These are phyloP conservation scores for Psophocarpus tetragonolobus DNA, from an alignment of 306 rosid species.

Conservation along the genomic window DNA sequence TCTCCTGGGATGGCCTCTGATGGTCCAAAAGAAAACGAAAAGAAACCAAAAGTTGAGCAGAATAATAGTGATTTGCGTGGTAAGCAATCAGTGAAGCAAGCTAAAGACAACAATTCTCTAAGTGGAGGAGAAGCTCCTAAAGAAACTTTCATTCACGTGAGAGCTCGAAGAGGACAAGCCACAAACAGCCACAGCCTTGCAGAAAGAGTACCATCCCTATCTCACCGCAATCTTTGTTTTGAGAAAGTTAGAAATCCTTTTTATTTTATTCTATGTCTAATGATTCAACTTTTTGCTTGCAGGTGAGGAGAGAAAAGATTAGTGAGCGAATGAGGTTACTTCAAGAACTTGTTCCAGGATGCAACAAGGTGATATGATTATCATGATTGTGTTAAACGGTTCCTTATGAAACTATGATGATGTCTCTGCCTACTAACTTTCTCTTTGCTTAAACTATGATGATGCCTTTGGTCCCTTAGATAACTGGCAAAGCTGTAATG, in stretches of 20 bases:
- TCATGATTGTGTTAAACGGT: constrained; percentile 24
- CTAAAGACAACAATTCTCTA: constrained; percentile 61
- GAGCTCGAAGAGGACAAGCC: constrained; percentile 99
- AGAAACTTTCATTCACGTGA: constrained; percentile 89
- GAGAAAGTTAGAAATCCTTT: not conserved
- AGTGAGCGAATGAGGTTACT: constrained; percentile 98
- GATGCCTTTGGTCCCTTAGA: constrained; percentile 51
- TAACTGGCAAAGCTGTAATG: constrained; percentile 99
- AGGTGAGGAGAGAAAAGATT: constrained; percentile 99
- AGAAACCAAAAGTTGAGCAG: constrained; percentile 63
- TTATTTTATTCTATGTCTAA: not conserved
- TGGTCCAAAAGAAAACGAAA: constrained; percentile 61
- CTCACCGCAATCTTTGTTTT: constrained; percentile 14
- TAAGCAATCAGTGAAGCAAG: constrained; percentile 66
- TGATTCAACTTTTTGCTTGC: constrained; percentile 28
- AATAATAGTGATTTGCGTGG: constrained; percentile 52
- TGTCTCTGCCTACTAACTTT: constrained; percentile 29
- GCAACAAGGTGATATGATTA: constrained; percentile 74
- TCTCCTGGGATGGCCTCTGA: constrained; percentile 62
- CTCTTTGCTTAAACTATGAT: not conserved
- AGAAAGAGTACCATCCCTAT: constrained; percentile 73
- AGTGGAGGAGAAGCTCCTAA: constrained; percentile 76
- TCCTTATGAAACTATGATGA: constrained; percentile 17
- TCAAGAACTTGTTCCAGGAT: constrained; percentile 99
- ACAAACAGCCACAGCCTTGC: constrained; percentile 99